These are phyloP conservation scores for Sungouiella thailandica DNA, from an alignment of 805 yeast genomes.

Conservation along the genomic window DNA sequence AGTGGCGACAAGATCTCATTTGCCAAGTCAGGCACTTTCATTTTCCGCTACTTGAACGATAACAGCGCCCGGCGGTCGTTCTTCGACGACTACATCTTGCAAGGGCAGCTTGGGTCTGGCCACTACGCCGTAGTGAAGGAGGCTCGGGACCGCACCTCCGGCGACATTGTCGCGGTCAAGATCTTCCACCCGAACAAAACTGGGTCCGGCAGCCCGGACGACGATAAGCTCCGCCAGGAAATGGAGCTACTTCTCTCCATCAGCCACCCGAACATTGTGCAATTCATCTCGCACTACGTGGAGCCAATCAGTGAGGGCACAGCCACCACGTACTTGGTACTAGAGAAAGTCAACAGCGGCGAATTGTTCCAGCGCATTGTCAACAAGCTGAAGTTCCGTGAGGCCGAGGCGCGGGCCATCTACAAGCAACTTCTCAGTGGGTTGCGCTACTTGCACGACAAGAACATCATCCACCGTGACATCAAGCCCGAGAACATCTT, in stretches of 20 bases:
- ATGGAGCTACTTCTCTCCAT: conserved; percentile 59
- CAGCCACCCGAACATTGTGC: conserved; percentile 67
- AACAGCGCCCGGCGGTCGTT: conserved; percentile 34
- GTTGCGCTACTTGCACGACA: conserved; percentile 33
- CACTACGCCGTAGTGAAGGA: conserved; percentile 81
- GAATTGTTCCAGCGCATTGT: conserved; percentile 72
- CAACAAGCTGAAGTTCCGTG: conserved; percentile 54
- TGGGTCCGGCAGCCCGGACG: conserved; percentile 17
- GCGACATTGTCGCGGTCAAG: conserved; percentile 66
- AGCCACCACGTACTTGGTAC: conserved; percentile 54
- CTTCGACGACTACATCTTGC: conserved; percentile 52
- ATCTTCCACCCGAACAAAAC: conserved; percentile 56
- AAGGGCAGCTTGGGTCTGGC: conserved; percentile 64
- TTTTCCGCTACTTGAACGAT: conserved; percentile 42
- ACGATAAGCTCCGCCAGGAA: conserved; percentile 53
- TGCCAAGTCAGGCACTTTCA: conserved; percentile 45
- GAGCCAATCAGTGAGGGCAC: conserved; percentile 49
- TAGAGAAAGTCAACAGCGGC: conserved; percentile 72
- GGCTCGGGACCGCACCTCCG: conserved; percentile 53
- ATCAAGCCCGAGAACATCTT: conserved; percentile 43
- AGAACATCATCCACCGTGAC: conserved; percentile 40
- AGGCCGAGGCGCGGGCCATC: conserved; percentile 57
- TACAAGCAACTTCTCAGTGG: conserved; percentile 45
- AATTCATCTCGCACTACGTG: conserved; percentile 53
- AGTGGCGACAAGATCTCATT: conserved; percentile 62